Conservation (phyloP, 441 rosid species). For the Croton setiger region DNA sequence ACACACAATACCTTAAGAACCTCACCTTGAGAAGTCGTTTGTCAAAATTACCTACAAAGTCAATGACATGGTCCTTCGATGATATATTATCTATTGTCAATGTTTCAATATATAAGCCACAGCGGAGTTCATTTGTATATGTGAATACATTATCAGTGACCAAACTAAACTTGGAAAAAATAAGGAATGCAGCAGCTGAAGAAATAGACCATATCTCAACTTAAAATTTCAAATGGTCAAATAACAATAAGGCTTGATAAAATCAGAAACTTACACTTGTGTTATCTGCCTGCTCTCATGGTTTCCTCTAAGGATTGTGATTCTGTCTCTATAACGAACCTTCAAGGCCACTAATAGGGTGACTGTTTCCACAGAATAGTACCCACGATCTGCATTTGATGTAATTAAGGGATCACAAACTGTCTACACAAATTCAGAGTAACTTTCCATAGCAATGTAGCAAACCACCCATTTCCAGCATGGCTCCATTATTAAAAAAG, state of each 20-base stretch:
- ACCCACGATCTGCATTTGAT: conserved; percentile 80
- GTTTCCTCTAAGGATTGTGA: conserved; percentile 90
- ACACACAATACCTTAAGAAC: not conserved
- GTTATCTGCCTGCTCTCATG: conserved; percentile 98
- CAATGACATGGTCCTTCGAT: not conserved
- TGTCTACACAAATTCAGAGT: conserved; percentile 5
- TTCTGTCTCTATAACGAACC: conserved; percentile 95
- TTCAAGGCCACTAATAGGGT: conserved; percentile 90
- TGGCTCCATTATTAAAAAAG: not conserved
- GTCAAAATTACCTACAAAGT: not conserved
- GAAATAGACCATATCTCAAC: not conserved
- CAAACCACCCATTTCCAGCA: conserved; percentile 3
- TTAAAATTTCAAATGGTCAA: not conserved
- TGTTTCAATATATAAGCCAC: not conserved
- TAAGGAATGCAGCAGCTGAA: not conserved
- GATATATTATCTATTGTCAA: not conserved
- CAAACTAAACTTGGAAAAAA: not conserved
- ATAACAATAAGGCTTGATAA: not conserved
- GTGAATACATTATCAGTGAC: not conserved
- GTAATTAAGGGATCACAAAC: conserved; percentile 19
- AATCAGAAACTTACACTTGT: conserved; percentile 70
- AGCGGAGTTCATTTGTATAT: not conserved
- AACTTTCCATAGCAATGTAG: conserved; percentile 3
- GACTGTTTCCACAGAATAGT: conserved; percentile 97
- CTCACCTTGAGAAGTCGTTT: not conserved